These are phyloP conservation scores for Fraxinus anomala DNA, from an alignment of 257 asterid species.

Conservation along the genomic window DNA sequence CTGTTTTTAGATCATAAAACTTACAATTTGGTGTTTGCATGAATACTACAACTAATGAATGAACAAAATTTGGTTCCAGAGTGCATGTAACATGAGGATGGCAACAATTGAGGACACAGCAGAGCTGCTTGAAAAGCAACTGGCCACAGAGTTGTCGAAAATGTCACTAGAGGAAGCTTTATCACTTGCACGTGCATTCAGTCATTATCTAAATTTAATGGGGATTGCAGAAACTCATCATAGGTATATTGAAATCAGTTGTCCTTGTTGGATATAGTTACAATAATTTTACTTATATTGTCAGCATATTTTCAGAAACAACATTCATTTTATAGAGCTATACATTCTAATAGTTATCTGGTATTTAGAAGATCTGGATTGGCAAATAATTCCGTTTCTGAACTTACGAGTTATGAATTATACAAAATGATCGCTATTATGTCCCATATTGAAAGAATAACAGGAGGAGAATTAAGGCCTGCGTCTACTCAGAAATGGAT, in stretches of 20 bases:
- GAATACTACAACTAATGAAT: slow-evolving; percentile 27
- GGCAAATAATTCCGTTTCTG: background rate
- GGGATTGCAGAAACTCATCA: slow-evolving; percentile 98
- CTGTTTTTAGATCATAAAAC: background rate
- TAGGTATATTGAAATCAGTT: slow-evolving; percentile 43
- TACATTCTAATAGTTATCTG: too few species aligned
- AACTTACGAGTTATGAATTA: background rate
- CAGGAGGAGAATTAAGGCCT: background rate
- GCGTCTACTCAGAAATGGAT: background rate
- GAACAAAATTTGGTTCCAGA: slow-evolving; percentile 40
- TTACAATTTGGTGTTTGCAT: background rate
- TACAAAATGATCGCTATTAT: background rate
- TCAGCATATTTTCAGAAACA: too few species aligned
- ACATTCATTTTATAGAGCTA: too few species aligned
- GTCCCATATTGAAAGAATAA: background rate
- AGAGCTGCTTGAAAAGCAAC: slow-evolving; percentile 88
- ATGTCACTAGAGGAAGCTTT: slow-evolving; percentile 94
- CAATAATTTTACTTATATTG: background rate
- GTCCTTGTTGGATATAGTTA: background rate
- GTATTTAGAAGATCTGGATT: too few species aligned
- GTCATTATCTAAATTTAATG: slow-evolving; percentile 85
- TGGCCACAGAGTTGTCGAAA: slow-evolving; percentile 71
- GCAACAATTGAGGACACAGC: slow-evolving; percentile 92
- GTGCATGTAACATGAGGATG: slow-evolving; percentile 88
- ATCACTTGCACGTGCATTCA: slow-evolving; percentile 83